Evolutionary conservation across 1,139 yeast species (phyloP).

Genomic region (Debaryomyces sp.): DNA sequence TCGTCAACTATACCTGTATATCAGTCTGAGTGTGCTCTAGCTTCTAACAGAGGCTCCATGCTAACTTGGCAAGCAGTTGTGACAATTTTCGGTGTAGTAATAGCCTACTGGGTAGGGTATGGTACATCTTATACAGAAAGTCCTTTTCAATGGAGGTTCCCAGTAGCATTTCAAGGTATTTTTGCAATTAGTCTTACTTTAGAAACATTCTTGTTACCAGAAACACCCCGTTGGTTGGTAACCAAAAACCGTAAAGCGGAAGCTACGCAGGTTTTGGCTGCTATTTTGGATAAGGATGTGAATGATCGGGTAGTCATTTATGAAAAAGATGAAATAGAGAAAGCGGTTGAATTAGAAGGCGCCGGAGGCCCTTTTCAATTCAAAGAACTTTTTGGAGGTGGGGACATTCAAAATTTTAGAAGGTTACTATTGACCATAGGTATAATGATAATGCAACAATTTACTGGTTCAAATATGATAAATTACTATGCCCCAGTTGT

Average conservation of each 20-base stretch:
- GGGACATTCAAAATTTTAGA: conserved; percentile 54
- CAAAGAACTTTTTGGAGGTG: conserved; percentile 54
- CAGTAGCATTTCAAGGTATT: conserved; percentile 24
- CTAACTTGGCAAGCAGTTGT: conserved; percentile 70
- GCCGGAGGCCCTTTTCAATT: conserved; percentile 8
- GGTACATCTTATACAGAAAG: conserved; percentile 56
- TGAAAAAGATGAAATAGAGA: conserved; percentile 23
- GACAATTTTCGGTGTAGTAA: conserved; percentile 47
- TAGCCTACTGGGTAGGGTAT: conserved; percentile 47
- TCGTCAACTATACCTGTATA: conserved; percentile 43
- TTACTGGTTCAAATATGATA: conserved; percentile 63
- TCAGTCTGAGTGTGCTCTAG: conserved; percentile 37
- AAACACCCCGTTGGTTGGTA: conserved; percentile 38
- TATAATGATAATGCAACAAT: conserved; percentile 55
- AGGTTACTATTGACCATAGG: conserved; percentile 38
- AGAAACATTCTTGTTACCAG: conserved; percentile 22
- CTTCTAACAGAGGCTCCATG: conserved; percentile 48
- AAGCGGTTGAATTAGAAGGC: conserved; percentile 25
- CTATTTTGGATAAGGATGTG: conserved; percentile 11
- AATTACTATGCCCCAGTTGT: conserved; percentile 63
- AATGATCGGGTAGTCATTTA: conserved; percentile 14
- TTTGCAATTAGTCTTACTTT: conserved; percentile 19
- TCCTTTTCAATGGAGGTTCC: conserved; percentile 36
- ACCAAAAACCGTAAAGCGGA: conserved; percentile 51
- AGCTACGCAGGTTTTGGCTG: conserved; percentile 24